Conservation (phyloP, 2,329 filamentous ascomycete genomes). For the Clonostachys rosea region DNA sequence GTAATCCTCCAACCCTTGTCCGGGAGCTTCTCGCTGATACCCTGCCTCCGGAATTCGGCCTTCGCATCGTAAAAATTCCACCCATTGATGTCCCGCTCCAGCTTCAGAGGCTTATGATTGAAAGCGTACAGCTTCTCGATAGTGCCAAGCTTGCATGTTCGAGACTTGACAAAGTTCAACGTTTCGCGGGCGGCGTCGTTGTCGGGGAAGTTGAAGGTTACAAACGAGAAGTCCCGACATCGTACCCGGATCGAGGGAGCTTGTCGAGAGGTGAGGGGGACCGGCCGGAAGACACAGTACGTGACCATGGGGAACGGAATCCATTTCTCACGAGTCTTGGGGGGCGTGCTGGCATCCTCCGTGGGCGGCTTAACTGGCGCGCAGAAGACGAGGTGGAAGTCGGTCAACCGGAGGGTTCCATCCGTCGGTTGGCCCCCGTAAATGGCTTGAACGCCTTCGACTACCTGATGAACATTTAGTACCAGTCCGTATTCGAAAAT, state of each 20-base stretch:
- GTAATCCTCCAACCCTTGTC: slow-evolving; percentile 86
- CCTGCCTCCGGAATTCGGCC: slow-evolving; percentile 82
- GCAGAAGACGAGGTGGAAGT: slow-evolving; percentile 56
- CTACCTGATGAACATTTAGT: slow-evolving; percentile 22
- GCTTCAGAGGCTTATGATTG: slow-evolving; percentile 68
- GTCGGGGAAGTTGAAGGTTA: slow-evolving; percentile 81
- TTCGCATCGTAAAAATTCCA: slow-evolving; percentile 83
- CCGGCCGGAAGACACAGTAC: slow-evolving; percentile 72
- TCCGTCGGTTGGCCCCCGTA: slow-evolving; percentile 51
- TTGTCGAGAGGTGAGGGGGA: slow-evolving; percentile 63
- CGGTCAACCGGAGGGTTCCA: slow-evolving; percentile 56
- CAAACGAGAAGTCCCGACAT: slow-evolving; percentile 89
- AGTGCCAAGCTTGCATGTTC: slow-evolving; percentile 76
- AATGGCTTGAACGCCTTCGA: slow-evolving; percentile 57
- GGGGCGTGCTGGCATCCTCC: slow-evolving; percentile 13
- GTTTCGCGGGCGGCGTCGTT: slow-evolving; percentile 74
- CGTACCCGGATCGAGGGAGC: slow-evolving; percentile 81
- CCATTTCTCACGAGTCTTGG: slow-evolving; percentile 67
- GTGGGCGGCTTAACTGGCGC: slow-evolving; percentile 20
- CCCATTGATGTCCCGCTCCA: slow-evolving; percentile 71
- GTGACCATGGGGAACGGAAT: slow-evolving; percentile 92
- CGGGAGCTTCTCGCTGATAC: slow-evolving; percentile 74
- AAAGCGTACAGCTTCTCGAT: slow-evolving; percentile 93
- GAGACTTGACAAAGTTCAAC: slow-evolving; percentile 78
- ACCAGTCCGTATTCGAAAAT: neutral